phyloP scores from a whole-genome alignment of 2,329 filamentous ascomycete genomes.

The Colletotrichum horii region DNA sequence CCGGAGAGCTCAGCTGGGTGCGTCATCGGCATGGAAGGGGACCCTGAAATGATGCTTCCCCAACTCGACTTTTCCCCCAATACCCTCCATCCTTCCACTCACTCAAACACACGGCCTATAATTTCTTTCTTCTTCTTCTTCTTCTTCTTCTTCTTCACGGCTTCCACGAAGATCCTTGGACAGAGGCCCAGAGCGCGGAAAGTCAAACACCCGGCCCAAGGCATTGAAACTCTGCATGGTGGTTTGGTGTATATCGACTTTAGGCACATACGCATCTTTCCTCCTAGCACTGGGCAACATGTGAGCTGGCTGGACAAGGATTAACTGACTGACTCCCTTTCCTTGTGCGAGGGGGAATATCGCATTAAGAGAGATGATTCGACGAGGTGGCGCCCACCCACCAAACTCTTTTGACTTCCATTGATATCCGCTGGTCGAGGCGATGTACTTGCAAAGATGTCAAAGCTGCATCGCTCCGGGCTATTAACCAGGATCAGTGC shows the following conservation, averaged over 20 bases:
- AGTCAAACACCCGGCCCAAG: conserved; percentile 14
- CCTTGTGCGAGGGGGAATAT: neutral
- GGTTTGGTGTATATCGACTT: neutral
- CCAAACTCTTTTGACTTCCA: neutral
- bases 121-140: neutral
- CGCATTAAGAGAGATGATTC: neutral
- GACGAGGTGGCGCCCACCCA: neutral
- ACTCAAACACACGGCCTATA: neutral
- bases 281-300: neutral
- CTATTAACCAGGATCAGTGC: neutral
- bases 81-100: neutral
- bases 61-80: neutral
- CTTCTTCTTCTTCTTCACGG: neutral
- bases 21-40: conserved; percentile 11
- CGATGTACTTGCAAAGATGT: neutral
- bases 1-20: conserved; percentile 7
- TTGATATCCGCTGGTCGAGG: neutral
- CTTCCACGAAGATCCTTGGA: neutral
- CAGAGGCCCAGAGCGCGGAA: conserved; percentile 17
- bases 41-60: neutral
- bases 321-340: neutral
- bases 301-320: neutral
- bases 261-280: neutral
- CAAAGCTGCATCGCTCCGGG: neutral
- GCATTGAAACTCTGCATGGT: conserved; percentile 13